Percentiles rank a stretch among this genome's conserved stretches.
phyloP scores from a whole-genome alignment of 495 filamentous ascomycete species.

The Aspergillus biplanus region DNA sequence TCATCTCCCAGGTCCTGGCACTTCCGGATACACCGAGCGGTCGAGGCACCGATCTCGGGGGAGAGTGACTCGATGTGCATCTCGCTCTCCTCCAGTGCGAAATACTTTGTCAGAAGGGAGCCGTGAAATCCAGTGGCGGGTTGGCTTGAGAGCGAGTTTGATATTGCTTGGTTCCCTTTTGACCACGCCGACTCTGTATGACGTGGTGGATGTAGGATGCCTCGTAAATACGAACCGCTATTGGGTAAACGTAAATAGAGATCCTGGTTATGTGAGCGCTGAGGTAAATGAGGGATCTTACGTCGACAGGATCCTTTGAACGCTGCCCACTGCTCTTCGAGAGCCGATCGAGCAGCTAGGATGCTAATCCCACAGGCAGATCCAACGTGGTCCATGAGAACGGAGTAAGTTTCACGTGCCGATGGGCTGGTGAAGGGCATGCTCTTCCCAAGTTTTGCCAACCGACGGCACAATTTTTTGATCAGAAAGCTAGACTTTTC shows the following conservation, averaged over 20 bases:
- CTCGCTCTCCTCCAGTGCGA: not conserved
- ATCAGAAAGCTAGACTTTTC: constrained; percentile 45
- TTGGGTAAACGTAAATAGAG: constrained; percentile 46
- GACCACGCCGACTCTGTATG: not conserved
- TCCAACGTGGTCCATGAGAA: constrained; percentile 24
- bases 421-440: not conserved
- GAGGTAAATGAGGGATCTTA: constrained; percentile 43
- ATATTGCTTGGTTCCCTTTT: constrained; percentile 8
- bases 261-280: constrained; percentile 30
- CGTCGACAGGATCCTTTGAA: constrained; percentile 36
- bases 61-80: not conserved
- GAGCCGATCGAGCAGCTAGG: constrained; percentile 18
- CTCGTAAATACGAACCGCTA: constrained; percentile 46
- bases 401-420: constrained; percentile 14
- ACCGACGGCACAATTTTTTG: constrained; percentile 61
- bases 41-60: not conserved
- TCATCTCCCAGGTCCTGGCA: constrained; percentile 40
- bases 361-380: constrained; percentile 34
- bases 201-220: constrained; percentile 20
- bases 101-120: constrained; percentile 1
- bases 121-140: not conserved
- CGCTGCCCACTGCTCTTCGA: constrained; percentile 29
- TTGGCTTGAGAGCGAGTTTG: not conserved
- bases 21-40: not conserved
- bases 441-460: constrained; percentile 57